Conservation (phyloP, 2,329 filamentous ascomycete genomes). For the Magnaporthiopsis rhizophila region DNA sequence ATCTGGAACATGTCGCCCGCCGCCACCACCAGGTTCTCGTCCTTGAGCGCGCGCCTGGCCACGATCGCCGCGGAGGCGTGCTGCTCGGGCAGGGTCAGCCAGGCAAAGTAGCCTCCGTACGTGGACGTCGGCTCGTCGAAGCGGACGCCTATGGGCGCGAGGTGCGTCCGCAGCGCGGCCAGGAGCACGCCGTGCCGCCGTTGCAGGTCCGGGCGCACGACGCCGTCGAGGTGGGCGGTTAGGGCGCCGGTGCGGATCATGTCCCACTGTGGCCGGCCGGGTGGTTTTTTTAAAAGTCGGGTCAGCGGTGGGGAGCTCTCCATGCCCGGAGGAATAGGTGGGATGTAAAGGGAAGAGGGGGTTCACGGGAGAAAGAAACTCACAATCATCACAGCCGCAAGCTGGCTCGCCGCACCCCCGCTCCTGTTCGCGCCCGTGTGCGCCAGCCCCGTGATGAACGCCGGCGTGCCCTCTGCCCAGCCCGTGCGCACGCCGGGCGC, state of each 20-base stretch:
- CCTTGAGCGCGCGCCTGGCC: conserved; percentile 45
- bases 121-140: conserved; percentile 23
- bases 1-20: conserved; percentile 64
- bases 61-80: conserved; percentile 43
- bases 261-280: conserved; percentile 23
- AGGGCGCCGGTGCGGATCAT: conserved; percentile 38
- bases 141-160: conserved; percentile 55
- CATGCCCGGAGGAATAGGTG: too few species aligned
- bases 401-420: conserved; percentile 46
- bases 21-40: conserved; percentile 61
- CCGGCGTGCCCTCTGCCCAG: conserved; percentile 70
- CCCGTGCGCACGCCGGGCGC: conserved; percentile 77
- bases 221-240: conserved; percentile 32
- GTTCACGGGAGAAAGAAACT: too few species aligned
- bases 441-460: conserved; percentile 41
- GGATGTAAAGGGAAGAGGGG: too few species aligned
- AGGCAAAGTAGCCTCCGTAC: conserved; percentile 84
- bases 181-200: conserved; percentile 45
- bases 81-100: conserved; percentile 54
- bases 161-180: conserved; percentile 47
- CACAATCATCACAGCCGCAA: conserved; percentile 18
- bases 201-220: conserved; percentile 37
- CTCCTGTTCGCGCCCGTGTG: conserved; percentile 46
- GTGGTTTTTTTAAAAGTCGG: too few species aligned
- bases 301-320: too few species aligned